A percentile compares a stretch with the other conserved stretches of the same genome.
Conservation (phyloP, 768 basidiomycete genomes). For the Suillus cothurnatus region DNA sequence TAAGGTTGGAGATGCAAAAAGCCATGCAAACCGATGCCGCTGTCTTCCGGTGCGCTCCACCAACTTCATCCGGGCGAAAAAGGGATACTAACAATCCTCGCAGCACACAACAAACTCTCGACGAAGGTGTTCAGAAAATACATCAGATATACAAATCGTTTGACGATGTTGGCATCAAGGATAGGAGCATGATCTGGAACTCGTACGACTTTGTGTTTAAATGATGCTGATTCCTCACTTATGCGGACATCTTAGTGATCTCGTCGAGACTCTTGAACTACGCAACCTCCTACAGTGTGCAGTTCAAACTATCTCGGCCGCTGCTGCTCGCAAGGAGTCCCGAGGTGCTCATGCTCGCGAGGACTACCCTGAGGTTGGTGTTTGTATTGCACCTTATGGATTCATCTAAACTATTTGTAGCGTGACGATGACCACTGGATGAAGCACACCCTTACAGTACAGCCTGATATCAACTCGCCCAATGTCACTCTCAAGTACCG, state of each 20-base stretch:
- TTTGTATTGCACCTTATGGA: neutral
- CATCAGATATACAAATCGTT: slow-evolving; percentile 85
- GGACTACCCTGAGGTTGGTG: slow-evolving; percentile 87
- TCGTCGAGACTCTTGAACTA: slow-evolving; percentile 95
- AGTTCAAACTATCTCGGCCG: slow-evolving; percentile 91
- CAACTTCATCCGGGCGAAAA: slow-evolving; percentile 1
- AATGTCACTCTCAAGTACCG: slow-evolving; percentile 92
- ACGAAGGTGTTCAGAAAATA: slow-evolving; percentile 91
- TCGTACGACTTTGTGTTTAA: slow-evolving; percentile 58
- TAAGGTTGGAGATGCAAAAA: slow-evolving; percentile 97
- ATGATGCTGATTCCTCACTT: slow-evolving; percentile 9
- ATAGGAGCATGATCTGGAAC: slow-evolving; percentile 99
- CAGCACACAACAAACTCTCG: slow-evolving; percentile 85
- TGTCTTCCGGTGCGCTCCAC: slow-evolving; percentile 75
- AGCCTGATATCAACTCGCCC: slow-evolving; percentile 70
- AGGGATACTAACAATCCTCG: slow-evolving; percentile 10
- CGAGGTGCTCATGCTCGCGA: slow-evolving; percentile 99
- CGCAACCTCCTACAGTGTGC: slow-evolving; percentile 96
- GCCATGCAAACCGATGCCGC: slow-evolving; percentile 98
- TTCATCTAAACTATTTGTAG: slow-evolving; percentile 36
- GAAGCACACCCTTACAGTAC: slow-evolving; percentile 96
- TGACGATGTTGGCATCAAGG: slow-evolving; percentile 93
- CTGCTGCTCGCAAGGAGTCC: slow-evolving; percentile 93
- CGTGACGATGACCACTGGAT: slow-evolving; percentile 95
- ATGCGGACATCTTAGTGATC: slow-evolving; percentile 60